These are phyloP conservation scores for Raphanus sativus DNA, from an alignment of 345 rosid genomes.

Conservation along the genomic window DNA sequence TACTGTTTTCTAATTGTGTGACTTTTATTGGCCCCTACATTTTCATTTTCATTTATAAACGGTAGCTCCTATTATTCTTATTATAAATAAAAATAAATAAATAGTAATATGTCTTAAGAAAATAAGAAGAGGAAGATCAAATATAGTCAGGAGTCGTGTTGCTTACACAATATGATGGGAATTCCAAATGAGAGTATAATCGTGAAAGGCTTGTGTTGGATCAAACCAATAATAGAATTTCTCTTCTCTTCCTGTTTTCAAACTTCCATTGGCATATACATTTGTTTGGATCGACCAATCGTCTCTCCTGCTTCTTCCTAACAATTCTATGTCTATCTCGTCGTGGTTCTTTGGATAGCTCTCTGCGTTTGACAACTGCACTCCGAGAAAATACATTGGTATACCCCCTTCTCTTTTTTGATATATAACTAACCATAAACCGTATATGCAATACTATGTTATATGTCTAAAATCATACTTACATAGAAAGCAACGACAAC, in stretches of 20 bases:
- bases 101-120: background rate
- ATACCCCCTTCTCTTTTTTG: background rate
- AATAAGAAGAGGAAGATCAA: background rate
- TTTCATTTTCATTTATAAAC: no score
- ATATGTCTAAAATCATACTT: constrained; percentile 30
- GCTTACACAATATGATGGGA: constrained; percentile 75
- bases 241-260: constrained; percentile 82
- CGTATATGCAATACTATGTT: background rate
- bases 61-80: no score
- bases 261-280: constrained; percentile 76
- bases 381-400: background rate
- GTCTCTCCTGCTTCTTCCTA: constrained; percentile 74
- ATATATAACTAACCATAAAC: background rate
- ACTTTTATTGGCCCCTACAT: no score
- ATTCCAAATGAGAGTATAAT: constrained; percentile 88
- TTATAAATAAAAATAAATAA: background rate
- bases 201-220: constrained; percentile 68
- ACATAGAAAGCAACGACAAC: constrained; percentile 96
- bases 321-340: constrained; percentile 85
- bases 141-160: background rate
- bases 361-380: constrained; percentile 79
- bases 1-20: background rate
- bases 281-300: constrained; percentile 89
- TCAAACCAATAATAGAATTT: constrained; percentile 93
- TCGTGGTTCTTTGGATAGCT: constrained; percentile 72